Evolutionary conservation across 2,329 filamentous ascomycete species (phyloP), one percentile per base, ranked within the genome.

Genomic region (Nectriaceae sp.): DNA sequence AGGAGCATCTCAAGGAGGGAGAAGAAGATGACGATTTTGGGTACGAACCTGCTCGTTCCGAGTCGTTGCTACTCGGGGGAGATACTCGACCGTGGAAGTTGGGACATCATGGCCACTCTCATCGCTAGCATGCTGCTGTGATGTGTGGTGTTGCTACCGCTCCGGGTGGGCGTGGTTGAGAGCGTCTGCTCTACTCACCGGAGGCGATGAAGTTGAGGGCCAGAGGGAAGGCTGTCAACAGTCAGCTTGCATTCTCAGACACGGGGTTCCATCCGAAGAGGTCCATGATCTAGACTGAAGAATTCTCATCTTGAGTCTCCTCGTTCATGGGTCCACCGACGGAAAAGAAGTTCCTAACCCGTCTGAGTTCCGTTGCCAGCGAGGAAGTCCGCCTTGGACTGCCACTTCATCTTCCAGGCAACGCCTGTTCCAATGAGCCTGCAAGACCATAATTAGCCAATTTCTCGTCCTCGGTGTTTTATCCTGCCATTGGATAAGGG

Each of bases 161-260:
- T 83, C 78, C 76, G 73, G 69, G 73, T 75, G 40, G 44, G 26
- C 31, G 44, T 41, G 44, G 47, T 36, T 21, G 46, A 53, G 57
- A 52, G 50, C 54, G 20, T 19, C 65, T 67, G 61, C 68, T 70
- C 70, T 72, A 93, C 89, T 93, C 84, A 94, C 89, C 88, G 76
- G 89, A 90, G 70, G 89, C 89, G 75, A 94, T 89, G 76, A 94
- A 94, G 75, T 94, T 94, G 67, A 94, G 78, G 70, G 89, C 88
- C 71, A 94, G 75, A 61, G 89, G 89, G 57, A 90, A 74, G 57
- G 87, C 89, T 94, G 63, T 40, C 51, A 42, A 51, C 16, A 6
- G 65, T 74, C 59, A 74, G 69, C 59, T 21, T 24, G 5, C 8
- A 2, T 21, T 21, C 16, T 39, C 13, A 16, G 37, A 22, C 19